Evolutionary conservation across 345 rosid species (phyloP).

Genomic region (Populus euphratica): DNA sequence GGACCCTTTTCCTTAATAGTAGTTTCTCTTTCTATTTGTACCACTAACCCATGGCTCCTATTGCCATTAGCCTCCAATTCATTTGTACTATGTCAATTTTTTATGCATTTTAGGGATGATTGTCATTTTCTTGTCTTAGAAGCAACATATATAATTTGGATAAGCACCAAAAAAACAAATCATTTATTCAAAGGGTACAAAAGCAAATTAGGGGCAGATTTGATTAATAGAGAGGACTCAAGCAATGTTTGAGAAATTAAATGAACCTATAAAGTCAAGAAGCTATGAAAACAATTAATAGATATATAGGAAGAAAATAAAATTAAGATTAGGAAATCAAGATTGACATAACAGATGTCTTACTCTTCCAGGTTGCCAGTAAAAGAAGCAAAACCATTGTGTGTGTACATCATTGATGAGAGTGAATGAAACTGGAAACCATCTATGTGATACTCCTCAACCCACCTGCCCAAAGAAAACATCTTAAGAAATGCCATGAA

Average conservation of each 20-base stretch:
- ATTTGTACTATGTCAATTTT: neutral
- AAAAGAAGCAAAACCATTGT: slow-evolving; percentile 92
- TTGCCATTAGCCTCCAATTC: neutral
- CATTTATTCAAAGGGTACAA: neutral
- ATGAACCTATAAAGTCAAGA: neutral
- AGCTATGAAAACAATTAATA: neutral
- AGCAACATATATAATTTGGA: neutral
- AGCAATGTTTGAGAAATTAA: neutral
- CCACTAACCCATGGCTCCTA: neutral
- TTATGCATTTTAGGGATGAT: neutral
- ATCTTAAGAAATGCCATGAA: slow-evolving; percentile 19
- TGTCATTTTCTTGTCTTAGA: neutral
- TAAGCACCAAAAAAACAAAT: neutral
- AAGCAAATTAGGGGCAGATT: neutral
- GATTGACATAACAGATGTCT: slow-evolving; percentile 32
- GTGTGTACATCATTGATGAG: slow-evolving; percentile 86
- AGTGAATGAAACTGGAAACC: slow-evolving; percentile 97
- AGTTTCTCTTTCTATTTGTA: neutral
- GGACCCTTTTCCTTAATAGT: neutral
- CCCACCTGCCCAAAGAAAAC: slow-evolving; percentile 74
- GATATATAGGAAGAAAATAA: neutral
- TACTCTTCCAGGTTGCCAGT: slow-evolving; percentile 83
- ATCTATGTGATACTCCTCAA: slow-evolving; percentile 77
- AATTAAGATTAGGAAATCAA: neutral
- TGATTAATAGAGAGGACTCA: neutral